These are phyloP conservation scores for Hymenoscyphus fructigenus DNA, from an alignment of 2,329 filamentous ascomycete species.

Conservation along the genomic window DNA sequence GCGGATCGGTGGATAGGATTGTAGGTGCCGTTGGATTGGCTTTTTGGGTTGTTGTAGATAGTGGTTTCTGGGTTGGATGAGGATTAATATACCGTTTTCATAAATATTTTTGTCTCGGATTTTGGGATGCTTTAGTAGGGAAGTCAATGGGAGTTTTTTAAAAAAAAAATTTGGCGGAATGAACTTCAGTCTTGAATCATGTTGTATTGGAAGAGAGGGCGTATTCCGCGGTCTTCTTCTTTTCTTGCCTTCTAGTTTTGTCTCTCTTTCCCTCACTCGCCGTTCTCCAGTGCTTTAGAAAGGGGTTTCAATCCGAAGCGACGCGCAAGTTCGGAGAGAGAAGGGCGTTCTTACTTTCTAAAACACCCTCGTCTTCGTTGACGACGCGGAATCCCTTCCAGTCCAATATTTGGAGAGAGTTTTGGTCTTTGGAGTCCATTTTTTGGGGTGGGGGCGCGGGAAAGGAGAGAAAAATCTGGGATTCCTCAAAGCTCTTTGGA, in stretches of 20 bases:
- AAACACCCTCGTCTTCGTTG: slow-evolving; percentile 62
- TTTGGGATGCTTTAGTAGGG: no score
- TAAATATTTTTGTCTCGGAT: neutral
- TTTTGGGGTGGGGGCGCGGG: no score
- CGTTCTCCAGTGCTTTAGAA: no score
- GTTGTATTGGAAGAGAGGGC: no score
- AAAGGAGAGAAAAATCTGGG: neutral
- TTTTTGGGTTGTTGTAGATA: neutral
- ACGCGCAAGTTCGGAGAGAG: slow-evolving; percentile 75
- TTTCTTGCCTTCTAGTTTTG: neutral
- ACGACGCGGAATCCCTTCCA: slow-evolving; percentile 72
- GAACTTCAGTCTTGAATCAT: no score
- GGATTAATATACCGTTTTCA: neutral
- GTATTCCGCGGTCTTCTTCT: no score
- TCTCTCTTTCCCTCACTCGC: no score
- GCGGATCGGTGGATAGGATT: neutral
- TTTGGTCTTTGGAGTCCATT: slow-evolving; percentile 35
- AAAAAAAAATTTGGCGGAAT: no score
- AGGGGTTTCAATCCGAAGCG: slow-evolving; percentile 75
- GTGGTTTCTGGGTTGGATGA: neutral
- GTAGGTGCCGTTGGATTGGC: neutral
- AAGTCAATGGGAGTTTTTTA: no score
- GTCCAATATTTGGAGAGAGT: slow-evolving; percentile 40
- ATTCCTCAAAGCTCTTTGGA: neutral
- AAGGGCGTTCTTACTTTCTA: slow-evolving; percentile 64